Percentiles rank a stretch among this genome's conserved stretches.
phyloP scores from a whole-genome alignment of 768 basidiomycete species.

The Ramaria rubella region DNA sequence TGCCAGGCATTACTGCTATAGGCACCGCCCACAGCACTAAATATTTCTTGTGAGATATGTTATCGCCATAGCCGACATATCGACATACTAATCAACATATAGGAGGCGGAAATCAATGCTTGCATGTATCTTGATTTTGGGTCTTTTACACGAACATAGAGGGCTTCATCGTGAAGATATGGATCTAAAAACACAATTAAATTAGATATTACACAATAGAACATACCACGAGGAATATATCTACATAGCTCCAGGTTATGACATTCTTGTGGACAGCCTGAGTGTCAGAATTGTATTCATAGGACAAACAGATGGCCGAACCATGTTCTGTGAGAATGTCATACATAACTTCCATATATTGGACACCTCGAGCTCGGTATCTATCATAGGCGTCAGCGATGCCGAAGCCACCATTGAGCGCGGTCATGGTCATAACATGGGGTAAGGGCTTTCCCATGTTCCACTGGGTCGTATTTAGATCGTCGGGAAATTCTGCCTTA shows the following conservation, averaged over 20 bases:
- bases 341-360: conserved; percentile 4
- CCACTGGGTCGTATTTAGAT: not conserved
- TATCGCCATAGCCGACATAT: not conserved
- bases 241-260: not conserved
- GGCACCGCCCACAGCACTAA: not conserved
- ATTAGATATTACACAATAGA: not conserved
- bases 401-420: not conserved
- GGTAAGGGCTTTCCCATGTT: not conserved
- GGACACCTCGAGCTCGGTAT: not conserved
- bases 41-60: not conserved
- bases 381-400: not conserved
- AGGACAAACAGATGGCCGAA: not conserved
- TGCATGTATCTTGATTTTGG: not conserved
- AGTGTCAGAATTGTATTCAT: not conserved
- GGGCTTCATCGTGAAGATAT: not conserved
- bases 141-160: not conserved
- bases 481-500: conserved; percentile 6
- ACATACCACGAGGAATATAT: too few relatives aligned
- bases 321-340: conserved; percentile 7
- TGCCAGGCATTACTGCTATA: not conserved
- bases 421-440: not conserved
- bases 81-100: not conserved
- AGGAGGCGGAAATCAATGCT: not conserved
- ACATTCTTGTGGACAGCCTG: not conserved
- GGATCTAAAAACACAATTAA: not conserved